phyloP scores from a whole-genome alignment of 495 filamentous ascomycete genomes.

The Lophiotrema nucula region DNA sequence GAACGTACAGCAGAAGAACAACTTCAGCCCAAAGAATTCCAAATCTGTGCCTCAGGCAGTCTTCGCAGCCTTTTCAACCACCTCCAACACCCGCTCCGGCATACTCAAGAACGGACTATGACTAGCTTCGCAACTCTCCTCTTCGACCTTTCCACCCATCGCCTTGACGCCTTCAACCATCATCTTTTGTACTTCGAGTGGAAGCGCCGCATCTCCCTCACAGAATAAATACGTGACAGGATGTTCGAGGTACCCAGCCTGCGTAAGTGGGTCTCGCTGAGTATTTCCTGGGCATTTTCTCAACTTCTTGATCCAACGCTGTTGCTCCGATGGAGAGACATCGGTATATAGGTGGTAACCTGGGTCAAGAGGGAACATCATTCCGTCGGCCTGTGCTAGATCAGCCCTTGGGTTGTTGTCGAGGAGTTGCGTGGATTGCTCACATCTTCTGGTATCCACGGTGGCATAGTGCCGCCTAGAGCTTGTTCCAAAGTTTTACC shows the following conservation, averaged over 20 bases:
- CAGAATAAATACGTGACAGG: conserved; percentile 3
- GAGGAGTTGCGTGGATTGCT: too few species aligned
- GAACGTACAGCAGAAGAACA: too few species aligned
- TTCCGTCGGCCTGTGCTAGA: too few species aligned
- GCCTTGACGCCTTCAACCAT: background rate
- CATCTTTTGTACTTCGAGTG: background rate
- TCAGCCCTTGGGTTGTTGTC: too few species aligned
- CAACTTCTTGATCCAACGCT: background rate
- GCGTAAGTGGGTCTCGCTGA: background rate
- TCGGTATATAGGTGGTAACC: background rate
- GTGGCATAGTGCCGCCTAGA: background rate
- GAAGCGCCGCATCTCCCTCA: background rate
- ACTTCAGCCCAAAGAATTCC: too few species aligned
- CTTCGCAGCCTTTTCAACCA: too few species aligned
- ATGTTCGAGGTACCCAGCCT: background rate
- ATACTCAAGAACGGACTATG: conserved; percentile 3
- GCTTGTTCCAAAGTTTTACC: background rate
- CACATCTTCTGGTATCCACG: background rate
- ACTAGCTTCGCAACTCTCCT: background rate
- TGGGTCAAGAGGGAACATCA: background rate
- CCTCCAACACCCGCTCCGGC: background rate
- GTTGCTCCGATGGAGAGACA: background rate
- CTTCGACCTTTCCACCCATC: background rate
- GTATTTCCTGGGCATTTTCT: background rate
- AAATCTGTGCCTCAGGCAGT: too few species aligned